Percentiles rank a stretch among this genome's conserved stretches.
These are phyloP conservation scores for Taiwanofungus camphoratus DNA, from an alignment of 1,284 basidiomycete genomes.

Conservation along the genomic window DNA sequence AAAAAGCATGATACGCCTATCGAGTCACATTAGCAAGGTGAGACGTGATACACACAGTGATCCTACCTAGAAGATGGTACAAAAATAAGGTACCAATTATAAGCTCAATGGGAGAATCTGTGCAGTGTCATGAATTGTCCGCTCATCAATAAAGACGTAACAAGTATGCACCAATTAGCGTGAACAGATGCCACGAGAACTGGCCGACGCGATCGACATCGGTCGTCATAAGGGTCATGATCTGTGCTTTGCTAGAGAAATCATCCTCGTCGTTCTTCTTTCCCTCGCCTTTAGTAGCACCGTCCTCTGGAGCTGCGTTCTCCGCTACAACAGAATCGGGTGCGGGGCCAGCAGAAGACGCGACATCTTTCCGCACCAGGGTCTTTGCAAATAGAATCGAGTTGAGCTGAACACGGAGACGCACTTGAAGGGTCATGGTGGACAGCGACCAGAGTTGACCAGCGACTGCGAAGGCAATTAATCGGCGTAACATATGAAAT, in stretches of 20 bases:
- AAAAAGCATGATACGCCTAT: constrained; percentile 60
- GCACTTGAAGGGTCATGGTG: constrained; percentile 66
- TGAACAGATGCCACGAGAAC: constrained; percentile 76
- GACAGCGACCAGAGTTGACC: constrained; percentile 68
- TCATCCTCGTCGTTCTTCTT: constrained; percentile 60
- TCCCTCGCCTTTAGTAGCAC: constrained; percentile 12
- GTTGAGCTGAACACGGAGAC: constrained; percentile 79
- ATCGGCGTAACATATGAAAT: not conserved
- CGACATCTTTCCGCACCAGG: constrained; percentile 81
- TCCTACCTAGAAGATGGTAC: constrained; percentile 69
- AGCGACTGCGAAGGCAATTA: constrained; percentile 26
- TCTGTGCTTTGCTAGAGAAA: constrained; percentile 86
- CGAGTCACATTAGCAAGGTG: no score
- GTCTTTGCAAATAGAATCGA: constrained; percentile 86
- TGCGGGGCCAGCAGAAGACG: constrained; percentile 45
- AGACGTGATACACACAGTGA: not conserved
- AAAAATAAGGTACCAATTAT: constrained; percentile 76
- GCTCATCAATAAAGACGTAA: constrained; percentile 1
- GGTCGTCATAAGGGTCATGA: constrained; percentile 85
- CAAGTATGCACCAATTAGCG: constrained; percentile 46
- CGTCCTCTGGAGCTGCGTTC: constrained; percentile 9
- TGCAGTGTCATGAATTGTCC: not conserved
- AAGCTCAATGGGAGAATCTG: constrained; percentile 86
- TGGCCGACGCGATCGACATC: constrained; percentile 89
- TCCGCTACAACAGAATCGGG: constrained; percentile 21